Percentiles rank a stretch among this genome's conserved stretches.
phyloP scores from a whole-genome alignment of 2,329 filamentous ascomycete species.

The Fusarium compactum region DNA sequence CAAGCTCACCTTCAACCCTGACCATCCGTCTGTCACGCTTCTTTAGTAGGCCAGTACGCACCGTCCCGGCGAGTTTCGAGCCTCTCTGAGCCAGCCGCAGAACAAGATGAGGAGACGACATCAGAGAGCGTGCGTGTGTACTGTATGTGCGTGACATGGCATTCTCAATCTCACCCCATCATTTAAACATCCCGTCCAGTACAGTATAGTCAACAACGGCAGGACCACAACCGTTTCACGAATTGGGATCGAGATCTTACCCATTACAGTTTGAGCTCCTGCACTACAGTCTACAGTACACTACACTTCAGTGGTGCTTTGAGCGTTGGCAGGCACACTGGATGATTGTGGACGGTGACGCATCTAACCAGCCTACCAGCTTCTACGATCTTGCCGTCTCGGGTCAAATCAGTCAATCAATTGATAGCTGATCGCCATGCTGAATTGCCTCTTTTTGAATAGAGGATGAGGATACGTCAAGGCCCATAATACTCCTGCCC shows the following conservation, averaged over 20 bases:
- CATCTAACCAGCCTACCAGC: conserved; percentile 13
- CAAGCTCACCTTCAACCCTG: conserved; percentile 39
- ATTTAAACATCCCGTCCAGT: conserved; percentile 2
- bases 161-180: conserved; percentile 40
- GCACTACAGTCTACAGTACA: conserved; percentile 6
- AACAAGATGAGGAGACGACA: conserved; percentile 26
- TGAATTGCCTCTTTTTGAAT: conserved; percentile 30
- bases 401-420: conserved; percentile 38
- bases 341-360: conserved; percentile 24
- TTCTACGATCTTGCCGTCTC: conserved; percentile 24
- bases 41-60: conserved; percentile 24
- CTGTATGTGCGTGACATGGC: not conserved
- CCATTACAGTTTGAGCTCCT: conserved; percentile 32
- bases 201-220: conserved; percentile 7
- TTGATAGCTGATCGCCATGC: conserved; percentile 36
- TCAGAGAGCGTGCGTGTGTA: conserved; percentile 14
- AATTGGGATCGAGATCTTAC: conserved; percentile 48
- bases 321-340: conserved; percentile 14
- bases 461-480: conserved; percentile 35
- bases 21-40: conserved; percentile 32
- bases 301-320: conserved; percentile 19
- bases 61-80: conserved; percentile 38
- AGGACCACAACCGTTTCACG: conserved; percentile 34
- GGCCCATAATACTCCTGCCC: conserved; percentile 28
- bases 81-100: conserved; percentile 11